Conservation (phyloP, 2,329 filamentous ascomycete genomes). For the Sclerotinia nivalis region DNA sequence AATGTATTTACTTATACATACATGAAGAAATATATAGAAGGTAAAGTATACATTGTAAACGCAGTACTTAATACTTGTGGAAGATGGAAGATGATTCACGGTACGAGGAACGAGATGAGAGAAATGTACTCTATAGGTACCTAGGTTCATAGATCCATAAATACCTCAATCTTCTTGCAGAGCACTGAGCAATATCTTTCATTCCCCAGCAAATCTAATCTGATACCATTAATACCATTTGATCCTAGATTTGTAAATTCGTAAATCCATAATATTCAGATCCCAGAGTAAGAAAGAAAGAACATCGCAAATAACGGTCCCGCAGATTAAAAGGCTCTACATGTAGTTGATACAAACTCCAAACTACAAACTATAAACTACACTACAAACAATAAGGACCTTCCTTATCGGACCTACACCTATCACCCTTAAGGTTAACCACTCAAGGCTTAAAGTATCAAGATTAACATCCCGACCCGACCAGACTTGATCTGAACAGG, state of each 20-base stretch:
- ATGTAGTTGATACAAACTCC: too few relatives aligned
- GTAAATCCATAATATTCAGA: too few relatives aligned
- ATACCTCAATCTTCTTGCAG: background rate
- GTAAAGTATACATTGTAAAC: too few relatives aligned
- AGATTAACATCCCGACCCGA: too few relatives aligned
- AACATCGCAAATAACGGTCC: too few relatives aligned
- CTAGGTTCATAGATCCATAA: background rate
- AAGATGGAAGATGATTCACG: background rate
- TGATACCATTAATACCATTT: background rate
- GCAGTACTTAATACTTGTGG: background rate
- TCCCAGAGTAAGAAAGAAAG: too few relatives aligned
- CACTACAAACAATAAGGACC: background rate
- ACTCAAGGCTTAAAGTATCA: too few relatives aligned
- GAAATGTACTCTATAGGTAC: background rate
- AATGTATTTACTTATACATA: background rate
- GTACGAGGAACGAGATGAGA: background rate
- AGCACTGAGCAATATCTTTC: background rate
- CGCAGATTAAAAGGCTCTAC: too few relatives aligned
- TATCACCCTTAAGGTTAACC: too few relatives aligned
- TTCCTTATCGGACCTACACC: slow-evolving; percentile 1
- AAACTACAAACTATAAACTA: too few relatives aligned
- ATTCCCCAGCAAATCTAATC: background rate
- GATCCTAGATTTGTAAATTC: too few relatives aligned
- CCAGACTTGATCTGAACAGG: too few relatives aligned
- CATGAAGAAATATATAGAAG: background rate